phyloP scores from a whole-genome alignment of 345 rosid species.

The Citrus trifoliata region DNA sequence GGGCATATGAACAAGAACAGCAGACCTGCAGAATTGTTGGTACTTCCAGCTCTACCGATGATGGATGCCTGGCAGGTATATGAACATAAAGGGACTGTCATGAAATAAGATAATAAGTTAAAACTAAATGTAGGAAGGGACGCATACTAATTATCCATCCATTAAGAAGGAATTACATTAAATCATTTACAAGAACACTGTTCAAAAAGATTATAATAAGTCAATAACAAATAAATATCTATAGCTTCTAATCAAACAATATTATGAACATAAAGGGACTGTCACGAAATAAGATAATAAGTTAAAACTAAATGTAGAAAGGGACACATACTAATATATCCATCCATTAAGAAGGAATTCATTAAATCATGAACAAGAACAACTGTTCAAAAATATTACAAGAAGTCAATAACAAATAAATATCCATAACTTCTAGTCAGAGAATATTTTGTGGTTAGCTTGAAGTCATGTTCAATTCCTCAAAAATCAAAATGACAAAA shows the following conservation, averaged over 20 bases:
- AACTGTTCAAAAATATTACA: not conserved
- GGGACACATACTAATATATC: not conserved
- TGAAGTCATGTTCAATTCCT: not conserved
- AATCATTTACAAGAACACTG: not conserved
- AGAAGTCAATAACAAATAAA: not conserved
- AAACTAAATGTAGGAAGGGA: conserved; percentile 5
- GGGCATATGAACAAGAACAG: not conserved
- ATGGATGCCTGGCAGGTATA: conserved; percentile 79
- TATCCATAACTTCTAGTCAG: not conserved
- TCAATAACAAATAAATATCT: not conserved
- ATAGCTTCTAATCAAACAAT: not conserved
- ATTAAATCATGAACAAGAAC: not conserved
- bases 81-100: conserved; percentile 85
- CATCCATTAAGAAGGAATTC: not conserved
- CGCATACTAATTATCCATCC: not conserved
- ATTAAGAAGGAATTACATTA: not conserved
- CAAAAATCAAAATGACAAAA: not conserved
- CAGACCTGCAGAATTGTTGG: conserved; percentile 86
- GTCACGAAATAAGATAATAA: conserved; percentile 26
- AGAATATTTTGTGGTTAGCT: not conserved
- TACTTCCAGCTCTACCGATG: conserved; percentile 82
- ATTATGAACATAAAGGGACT: conserved; percentile 83
- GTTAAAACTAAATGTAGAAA: conserved; percentile 13
- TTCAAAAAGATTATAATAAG: not conserved
- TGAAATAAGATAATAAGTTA: conserved; percentile 19